Percentiles rank a stretch among this genome's conserved stretches.
These are phyloP conservation scores for Didymella glomerata DNA, from an alignment of 2,329 filamentous ascomycete species.

Conservation along the genomic window DNA sequence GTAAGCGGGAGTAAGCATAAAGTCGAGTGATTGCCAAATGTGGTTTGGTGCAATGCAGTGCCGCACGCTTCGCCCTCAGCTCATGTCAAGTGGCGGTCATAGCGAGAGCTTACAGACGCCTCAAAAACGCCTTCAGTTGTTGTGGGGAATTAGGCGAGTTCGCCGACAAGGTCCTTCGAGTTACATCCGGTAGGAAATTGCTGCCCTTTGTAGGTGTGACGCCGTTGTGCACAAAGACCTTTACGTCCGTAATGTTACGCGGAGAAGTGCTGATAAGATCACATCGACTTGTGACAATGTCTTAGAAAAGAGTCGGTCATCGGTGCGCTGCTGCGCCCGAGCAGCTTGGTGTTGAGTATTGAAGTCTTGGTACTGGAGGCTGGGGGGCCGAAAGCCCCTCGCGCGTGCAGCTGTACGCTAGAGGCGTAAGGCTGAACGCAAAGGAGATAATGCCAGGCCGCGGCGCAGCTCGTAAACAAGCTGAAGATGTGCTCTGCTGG, in stretches of 20 bases:
- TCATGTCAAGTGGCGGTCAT: conserved; percentile 22
- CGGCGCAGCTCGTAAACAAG: conserved; percentile 6
- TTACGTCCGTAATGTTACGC: not conserved
- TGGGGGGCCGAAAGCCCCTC: conserved; percentile 1
- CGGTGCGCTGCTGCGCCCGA: conserved; percentile 1
- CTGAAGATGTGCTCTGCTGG: not conserved
- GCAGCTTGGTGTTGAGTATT: not conserved
- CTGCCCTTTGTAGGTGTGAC: not conserved
- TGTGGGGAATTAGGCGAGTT: not conserved
- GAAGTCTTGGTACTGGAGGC: conserved; percentile 2
- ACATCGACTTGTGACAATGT: not conserved
- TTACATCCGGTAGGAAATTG: not conserved
- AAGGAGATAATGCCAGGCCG: conserved; percentile 6
- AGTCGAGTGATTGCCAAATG: conserved; percentile 19
- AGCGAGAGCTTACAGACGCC: conserved; percentile 23
- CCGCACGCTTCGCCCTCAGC: conserved; percentile 21
- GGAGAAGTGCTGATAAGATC: not conserved
- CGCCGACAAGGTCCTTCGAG: not conserved
- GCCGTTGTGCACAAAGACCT: not conserved
- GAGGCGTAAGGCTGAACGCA: conserved; percentile 17
- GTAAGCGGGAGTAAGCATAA: conserved; percentile 20
- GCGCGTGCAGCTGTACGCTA: conserved; percentile 9
- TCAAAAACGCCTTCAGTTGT: conserved; percentile 13
- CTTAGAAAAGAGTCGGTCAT: not conserved
- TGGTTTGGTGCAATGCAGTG: conserved; percentile 28